Base-by-base conservation (phyloP, 164 flowering plant genomes). In the Chloranthus sessilifolius region DNA sequence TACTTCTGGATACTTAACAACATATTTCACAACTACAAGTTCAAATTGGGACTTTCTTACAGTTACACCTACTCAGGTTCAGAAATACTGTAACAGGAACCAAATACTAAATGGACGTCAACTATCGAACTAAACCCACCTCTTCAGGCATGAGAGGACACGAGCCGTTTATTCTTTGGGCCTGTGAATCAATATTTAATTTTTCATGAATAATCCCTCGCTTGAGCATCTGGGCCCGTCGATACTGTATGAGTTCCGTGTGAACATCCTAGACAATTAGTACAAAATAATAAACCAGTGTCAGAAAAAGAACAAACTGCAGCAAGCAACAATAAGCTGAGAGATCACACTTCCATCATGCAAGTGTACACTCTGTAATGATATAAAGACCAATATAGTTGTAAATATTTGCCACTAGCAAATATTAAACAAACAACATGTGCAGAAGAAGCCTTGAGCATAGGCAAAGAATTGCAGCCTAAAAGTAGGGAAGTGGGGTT, bases 121-220 rank as follows among this genome's bases (percentile, higher is more conserved):
- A 38, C n/a, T 9, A 5, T 38, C 42, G n/a, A 38, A 38, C 17
- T 7, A 5, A 38, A 43, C 25, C 42, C 24, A 88, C 96, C 85
- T 94, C 99, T 69, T 89, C 99, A 35, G 99, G 99, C 96, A 94
- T 89, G 27, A 94, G 79, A 5, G 97, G 96, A 56, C 99, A 94
- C 16, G 79, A 78, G 26, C 97, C 99, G 59, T 85, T 80, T 43
- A 47, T 60, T 61, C 74, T 82, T 28, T 52, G 76, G 47, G 63
- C 25, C 57, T 68, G 76, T 38, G 99, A 89, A 56, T 87, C 90
- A 43, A 87, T 64, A 52, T 42, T 71, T 16, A 89, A 68, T 52
- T 82, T 71, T 38, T 75, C 96, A 3, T 62, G 72, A 36, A 84
- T n/a, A 45, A 81, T 64, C 47, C 81, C 77, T 47, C 65, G 78